Evolutionary conservation across 148 eudicot species (phyloP).

Genomic region (Chenopodium quinoa): DNA sequence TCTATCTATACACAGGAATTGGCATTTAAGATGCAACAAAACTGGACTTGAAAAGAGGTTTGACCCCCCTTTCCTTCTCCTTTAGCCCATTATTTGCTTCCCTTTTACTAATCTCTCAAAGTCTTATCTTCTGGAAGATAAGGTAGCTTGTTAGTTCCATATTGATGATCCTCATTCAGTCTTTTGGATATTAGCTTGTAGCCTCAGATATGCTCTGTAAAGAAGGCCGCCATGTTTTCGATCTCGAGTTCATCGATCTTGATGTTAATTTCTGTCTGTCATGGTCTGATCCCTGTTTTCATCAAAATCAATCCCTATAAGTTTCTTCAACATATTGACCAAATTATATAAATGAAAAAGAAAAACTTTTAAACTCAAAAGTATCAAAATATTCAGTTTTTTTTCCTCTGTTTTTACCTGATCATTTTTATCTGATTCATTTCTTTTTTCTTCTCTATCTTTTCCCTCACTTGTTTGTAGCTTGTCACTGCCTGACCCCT

Average conservation of each 20-base stretch:
- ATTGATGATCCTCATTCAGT: background rate
- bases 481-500: slow-evolving; percentile 35
- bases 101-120: slow-evolving; percentile 7
- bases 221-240: slow-evolving; percentile 82
- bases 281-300: slow-evolving; percentile 35
- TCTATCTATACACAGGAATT: slow-evolving; percentile 35
- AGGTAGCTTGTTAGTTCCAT: slow-evolving; percentile 16
- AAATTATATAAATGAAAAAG: background rate
- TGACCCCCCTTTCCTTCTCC: background rate
- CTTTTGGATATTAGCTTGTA: slow-evolving; percentile 28
- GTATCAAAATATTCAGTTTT: background rate
- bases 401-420: slow-evolving; percentile 39
- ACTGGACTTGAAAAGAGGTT: slow-evolving; percentile 12
- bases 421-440: slow-evolving; percentile 35
- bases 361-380: background rate
- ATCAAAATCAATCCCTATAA: slow-evolving; percentile 11
- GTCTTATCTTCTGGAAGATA: background rate
- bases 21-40: slow-evolving; percentile 26
- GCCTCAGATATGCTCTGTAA: slow-evolving; percentile 81
- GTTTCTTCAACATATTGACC: background rate
- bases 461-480: slow-evolving; percentile 27
- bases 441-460: slow-evolving; percentile 25
- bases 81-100: background rate
- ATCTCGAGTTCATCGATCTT: slow-evolving; percentile 44
- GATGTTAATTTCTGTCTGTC: slow-evolving; percentile 45